These are phyloP conservation scores for Dactylonectria estremocensis DNA, from an alignment of 2,329 filamentous ascomycete genomes.

Conservation along the genomic window DNA sequence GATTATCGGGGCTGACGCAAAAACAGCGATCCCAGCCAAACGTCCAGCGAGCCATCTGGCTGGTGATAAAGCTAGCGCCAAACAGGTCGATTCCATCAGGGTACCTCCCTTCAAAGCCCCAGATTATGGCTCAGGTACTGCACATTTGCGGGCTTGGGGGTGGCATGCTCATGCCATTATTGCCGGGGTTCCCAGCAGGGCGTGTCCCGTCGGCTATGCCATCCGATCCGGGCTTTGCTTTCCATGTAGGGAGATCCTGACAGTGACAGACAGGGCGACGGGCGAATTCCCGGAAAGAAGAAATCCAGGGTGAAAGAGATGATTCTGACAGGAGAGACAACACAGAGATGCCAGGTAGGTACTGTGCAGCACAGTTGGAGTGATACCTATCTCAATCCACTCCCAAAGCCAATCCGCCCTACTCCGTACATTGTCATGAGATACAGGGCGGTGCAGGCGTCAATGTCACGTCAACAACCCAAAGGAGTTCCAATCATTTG, in stretches of 20 bases:
- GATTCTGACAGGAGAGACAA: not conserved
- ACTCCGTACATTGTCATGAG: not conserved
- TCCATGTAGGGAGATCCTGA: conserved; percentile 14
- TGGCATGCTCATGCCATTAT: conserved; percentile 21
- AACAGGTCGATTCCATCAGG: conserved; percentile 12
- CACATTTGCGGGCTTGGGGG: conserved; percentile 9
- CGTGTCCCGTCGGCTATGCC: conserved; percentile 23
- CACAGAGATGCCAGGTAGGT: not conserved
- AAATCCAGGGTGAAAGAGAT: not conserved
- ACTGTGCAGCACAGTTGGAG: not conserved
- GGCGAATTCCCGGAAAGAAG: not conserved
- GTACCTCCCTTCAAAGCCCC: conserved; percentile 12
- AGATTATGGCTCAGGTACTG: conserved; percentile 15
- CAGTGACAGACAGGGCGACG: conserved; percentile 1
- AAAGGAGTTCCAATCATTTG: conserved; percentile 28
- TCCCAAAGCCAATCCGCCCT: not conserved
- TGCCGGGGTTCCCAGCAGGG: conserved; percentile 15
- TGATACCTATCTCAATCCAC: not conserved
- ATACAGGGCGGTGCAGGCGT: conserved; percentile 5
- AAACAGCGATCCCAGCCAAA: not conserved
- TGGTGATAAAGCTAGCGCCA: conserved; percentile 30
- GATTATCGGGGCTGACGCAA: conserved; percentile 9
- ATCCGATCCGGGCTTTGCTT: conserved; percentile 15
- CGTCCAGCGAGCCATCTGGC: conserved; percentile 13
- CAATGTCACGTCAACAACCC: conserved; percentile 5